These are phyloP conservation scores for Alternaria hordeiaustralica DNA, from an alignment of 2,329 filamentous ascomycete species.

Conservation along the genomic window DNA sequence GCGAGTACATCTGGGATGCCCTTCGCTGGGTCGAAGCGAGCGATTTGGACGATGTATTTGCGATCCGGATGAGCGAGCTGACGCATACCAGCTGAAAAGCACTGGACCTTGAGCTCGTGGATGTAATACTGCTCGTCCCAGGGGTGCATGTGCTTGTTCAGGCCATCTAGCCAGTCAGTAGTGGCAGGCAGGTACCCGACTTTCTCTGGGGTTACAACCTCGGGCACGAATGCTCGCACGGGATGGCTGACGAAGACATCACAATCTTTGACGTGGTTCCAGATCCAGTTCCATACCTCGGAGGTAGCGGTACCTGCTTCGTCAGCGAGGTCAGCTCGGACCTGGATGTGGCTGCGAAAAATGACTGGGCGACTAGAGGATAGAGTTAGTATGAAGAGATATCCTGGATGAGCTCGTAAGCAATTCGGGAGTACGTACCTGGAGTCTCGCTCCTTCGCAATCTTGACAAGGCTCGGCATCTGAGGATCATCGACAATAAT, in stretches of 20 bases:
- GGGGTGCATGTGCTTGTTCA: constrained; percentile 75
- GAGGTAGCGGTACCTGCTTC: constrained; percentile 69
- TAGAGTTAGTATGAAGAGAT: neutral
- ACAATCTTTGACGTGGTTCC: constrained; percentile 71
- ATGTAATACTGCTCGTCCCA: constrained; percentile 78
- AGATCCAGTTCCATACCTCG: constrained; percentile 78
- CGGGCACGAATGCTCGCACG: constrained; percentile 75
- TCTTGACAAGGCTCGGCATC: constrained; percentile 78
- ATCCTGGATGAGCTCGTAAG: neutral
- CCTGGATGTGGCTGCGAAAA: constrained; percentile 83
- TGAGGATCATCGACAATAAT: constrained; percentile 84
- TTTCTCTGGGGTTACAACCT: constrained; percentile 68
- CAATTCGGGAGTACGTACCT: constrained; percentile 1
- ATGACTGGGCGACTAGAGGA: constrained; percentile 70
- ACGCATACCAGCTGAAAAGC: constrained; percentile 65
- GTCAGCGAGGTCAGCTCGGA: constrained; percentile 74
- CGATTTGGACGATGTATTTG: constrained; percentile 80
- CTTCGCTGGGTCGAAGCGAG: constrained; percentile 83
- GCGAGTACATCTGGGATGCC: constrained; percentile 80
- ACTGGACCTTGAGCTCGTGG: constrained; percentile 72
- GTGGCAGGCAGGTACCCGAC: constrained; percentile 80
- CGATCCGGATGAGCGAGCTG: constrained; percentile 65
- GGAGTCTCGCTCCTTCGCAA: constrained; percentile 74
- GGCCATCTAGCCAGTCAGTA: constrained; percentile 82
- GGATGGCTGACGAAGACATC: constrained; percentile 86